Evolutionary conservation across 139 green algal species (phyloP).

Genomic region (Chlamydomonas schloesseri): DNA sequence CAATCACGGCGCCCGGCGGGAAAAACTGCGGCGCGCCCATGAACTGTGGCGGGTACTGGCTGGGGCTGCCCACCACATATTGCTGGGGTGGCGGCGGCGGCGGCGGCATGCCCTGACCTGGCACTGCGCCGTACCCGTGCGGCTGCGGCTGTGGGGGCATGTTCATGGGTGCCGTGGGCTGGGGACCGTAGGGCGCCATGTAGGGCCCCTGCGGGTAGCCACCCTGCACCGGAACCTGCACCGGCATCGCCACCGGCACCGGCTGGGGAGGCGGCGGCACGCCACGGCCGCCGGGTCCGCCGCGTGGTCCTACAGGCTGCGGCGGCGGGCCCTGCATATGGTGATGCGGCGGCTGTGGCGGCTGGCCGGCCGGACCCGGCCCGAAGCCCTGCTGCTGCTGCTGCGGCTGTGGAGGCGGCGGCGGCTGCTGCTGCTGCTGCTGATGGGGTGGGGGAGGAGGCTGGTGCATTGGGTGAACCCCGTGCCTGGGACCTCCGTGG

Average conservation of each 20-base stretch:
- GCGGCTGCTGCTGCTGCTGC: constrained; percentile 4
- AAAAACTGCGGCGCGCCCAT: not conserved
- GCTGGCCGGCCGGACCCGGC: not conserved
- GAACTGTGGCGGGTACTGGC: constrained; percentile 16
- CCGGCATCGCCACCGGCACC: constrained; percentile 5
- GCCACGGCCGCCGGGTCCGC: not conserved
- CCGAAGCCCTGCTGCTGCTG: constrained; percentile 5
- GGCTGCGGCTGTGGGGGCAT: constrained; percentile 3
- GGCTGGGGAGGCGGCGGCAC: not conserved
- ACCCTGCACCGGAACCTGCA: not conserved
- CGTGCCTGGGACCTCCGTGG: not conserved
- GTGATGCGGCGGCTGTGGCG: not conserved
- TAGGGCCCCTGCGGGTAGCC: constrained; percentile 13
- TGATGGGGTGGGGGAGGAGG: not conserved
- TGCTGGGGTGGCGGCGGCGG: not conserved
- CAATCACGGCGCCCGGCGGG: not conserved
- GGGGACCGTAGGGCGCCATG: constrained; percentile 1
- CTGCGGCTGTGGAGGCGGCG: not conserved
- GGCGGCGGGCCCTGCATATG: not conserved
- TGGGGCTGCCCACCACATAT: constrained; percentile 32
- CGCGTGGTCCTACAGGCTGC: constrained; percentile 1
- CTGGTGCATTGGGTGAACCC: not conserved
- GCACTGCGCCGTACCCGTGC: constrained; percentile 4
- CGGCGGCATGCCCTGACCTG: not conserved
- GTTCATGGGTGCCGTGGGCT: not conserved